Evolutionary conservation across 495 filamentous ascomycete genomes (phyloP).

Genomic region (Penicillium alfredii): DNA sequence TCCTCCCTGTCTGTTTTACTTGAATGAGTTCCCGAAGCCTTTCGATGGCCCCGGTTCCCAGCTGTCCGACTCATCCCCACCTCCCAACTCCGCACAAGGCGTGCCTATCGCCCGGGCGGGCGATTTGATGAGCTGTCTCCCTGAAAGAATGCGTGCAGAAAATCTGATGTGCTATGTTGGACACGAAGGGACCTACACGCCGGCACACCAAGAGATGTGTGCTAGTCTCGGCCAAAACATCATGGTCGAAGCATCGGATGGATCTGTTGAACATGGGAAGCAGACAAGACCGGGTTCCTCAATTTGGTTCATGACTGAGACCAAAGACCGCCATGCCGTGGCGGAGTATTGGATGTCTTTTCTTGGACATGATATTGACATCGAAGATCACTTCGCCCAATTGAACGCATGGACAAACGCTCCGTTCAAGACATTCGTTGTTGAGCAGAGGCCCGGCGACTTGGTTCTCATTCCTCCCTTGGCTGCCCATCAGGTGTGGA

Average conservation of each 20-base stretch:
- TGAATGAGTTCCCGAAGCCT: conserved; percentile 68
- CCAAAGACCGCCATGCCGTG: conserved; percentile 77
- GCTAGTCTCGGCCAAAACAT: conserved; percentile 93
- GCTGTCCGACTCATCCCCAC: background rate
- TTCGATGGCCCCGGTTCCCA: conserved; percentile 33
- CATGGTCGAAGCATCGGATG: conserved; percentile 82
- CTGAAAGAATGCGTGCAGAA: conserved; percentile 75
- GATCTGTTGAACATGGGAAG: conserved; percentile 51
- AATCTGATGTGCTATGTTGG: conserved; percentile 99
- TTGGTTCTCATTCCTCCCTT: conserved; percentile 93
- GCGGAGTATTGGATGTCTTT: conserved; percentile 88
- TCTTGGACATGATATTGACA: conserved; percentile 90
- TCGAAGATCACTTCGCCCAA: conserved; percentile 93
- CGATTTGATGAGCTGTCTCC: conserved; percentile 93
- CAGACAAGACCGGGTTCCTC: conserved; percentile 75
- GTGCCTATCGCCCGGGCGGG: conserved; percentile 55
- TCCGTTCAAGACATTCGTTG: conserved; percentile 84
- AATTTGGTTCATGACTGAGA: conserved; percentile 97
- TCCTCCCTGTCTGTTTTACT: conserved; percentile 73
- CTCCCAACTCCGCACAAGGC: conserved; percentile 5
- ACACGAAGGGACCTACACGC: conserved; percentile 95
- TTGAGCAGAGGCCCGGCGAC: conserved; percentile 88
- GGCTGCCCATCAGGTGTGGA: conserved; percentile 98
- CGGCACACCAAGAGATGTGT: conserved; percentile 96
- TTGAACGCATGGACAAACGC: conserved; percentile 89